Conservation (phyloP, 495 filamentous ascomycete genomes). For the Trichoderma asperelloides region DNA sequence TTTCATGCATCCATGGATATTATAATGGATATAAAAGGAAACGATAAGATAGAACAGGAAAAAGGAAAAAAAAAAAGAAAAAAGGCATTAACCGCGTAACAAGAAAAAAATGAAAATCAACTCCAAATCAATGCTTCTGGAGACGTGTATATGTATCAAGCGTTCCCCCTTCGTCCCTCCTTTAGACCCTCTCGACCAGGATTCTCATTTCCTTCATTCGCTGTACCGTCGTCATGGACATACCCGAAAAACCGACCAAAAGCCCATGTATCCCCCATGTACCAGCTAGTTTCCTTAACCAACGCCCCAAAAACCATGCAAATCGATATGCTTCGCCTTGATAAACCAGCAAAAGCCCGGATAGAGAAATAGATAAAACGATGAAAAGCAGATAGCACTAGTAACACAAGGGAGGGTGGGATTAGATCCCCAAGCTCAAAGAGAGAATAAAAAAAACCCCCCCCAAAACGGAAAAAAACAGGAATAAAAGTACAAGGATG, state of each 20-base stretch:
- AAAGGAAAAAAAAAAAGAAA: neutral
- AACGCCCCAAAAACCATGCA: conserved; percentile 1
- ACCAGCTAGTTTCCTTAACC: neutral
- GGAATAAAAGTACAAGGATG: neutral
- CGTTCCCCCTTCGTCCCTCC: neutral
- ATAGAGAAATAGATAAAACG: neutral
- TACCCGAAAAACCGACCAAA: neutral
- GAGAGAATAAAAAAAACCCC: too few relatives aligned
- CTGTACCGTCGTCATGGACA: neutral
- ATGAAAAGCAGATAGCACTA: neutral
- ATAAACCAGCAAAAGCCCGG: neutral
- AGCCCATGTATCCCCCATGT: neutral
- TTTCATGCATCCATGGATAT: neutral
- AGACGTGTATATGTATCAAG: neutral
- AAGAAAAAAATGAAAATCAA: neutral
- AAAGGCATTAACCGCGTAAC: neutral
- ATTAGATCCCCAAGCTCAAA: neutral
- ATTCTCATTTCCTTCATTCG: neutral
- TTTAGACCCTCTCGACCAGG: neutral
- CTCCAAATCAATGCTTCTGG: neutral
- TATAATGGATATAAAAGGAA: neutral
- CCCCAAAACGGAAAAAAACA: neutral
- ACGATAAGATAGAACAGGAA: neutral
- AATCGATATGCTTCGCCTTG: neutral
- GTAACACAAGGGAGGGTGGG: neutral